phyloP scores from a whole-genome alignment of 305 asterid species.

The Fraxinus velutina region DNA sequence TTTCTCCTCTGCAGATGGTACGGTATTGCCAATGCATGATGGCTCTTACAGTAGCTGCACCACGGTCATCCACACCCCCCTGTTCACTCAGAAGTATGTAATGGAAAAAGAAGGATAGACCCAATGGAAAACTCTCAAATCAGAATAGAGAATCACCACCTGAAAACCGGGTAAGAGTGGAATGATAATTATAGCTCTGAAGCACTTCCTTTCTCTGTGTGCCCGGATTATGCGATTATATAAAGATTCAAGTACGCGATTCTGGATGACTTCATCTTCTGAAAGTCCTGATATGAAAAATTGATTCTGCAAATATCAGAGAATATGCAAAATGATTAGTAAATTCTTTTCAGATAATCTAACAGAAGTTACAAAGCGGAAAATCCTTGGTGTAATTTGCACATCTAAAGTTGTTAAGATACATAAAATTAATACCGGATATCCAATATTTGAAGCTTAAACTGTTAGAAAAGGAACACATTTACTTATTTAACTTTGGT shows the following conservation, averaged over 20 bases:
- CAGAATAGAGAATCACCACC: slow-evolving; percentile 42
- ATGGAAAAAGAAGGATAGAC: slow-evolving; percentile 9
- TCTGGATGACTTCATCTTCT: slow-evolving; percentile 75
- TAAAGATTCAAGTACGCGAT: slow-evolving; percentile 80
- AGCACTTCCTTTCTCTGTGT: slow-evolving; percentile 52
- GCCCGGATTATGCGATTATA: slow-evolving; percentile 83
- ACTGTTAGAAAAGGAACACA: not conserved
- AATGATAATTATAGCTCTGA: slow-evolving; percentile 82
- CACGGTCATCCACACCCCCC: slow-evolving; percentile 94
- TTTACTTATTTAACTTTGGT: not conserved
- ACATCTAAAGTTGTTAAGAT: not conserved
- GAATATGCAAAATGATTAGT: slow-evolving; percentile 14
- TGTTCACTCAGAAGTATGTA: slow-evolving; percentile 28
- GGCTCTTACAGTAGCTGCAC: slow-evolving; percentile 97
- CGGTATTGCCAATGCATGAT: slow-evolving; percentile 98
- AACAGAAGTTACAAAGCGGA: not conserved
- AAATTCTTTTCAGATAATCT: not conserved
- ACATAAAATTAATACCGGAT: not conserved
- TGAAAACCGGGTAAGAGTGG: slow-evolving; percentile 96
- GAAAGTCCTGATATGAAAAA: slow-evolving; percentile 91
- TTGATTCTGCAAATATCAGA: slow-evolving; percentile 67
- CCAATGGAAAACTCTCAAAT: slow-evolving; percentile 8
- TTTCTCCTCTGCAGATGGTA: slow-evolving; percentile 74
- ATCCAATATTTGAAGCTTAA: not conserved
- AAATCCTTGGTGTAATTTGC: not conserved